Evolutionary conservation across 495 filamentous ascomycete species (phyloP), one percentile per base, ranked within the genome.

Genomic region (Aspergillus sclerotioniger): DNA sequence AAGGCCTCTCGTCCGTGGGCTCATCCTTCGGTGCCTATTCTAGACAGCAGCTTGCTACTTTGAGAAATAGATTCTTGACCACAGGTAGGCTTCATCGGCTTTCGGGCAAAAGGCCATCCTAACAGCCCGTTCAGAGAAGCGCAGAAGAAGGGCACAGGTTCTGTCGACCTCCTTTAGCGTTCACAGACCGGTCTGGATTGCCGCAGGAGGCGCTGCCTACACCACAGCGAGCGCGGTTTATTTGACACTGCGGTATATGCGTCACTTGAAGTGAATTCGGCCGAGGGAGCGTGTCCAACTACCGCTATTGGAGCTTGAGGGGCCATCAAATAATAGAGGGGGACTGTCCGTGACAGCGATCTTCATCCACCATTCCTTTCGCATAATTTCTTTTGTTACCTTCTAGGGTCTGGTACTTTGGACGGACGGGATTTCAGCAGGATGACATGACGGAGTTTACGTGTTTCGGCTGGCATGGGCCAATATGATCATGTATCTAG

Each of bases 101-200:
- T 13, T 19, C n/a, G 29, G 10, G 7, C 10, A 17, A 17, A 12
- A 0, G 8, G 46, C 35, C 45, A 35, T 29, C 32, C 37, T 49
- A 44, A 57, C 47, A 45, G 51, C 50, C 33, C 47, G 3, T 49
- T 49, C 37, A 66, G 61, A 62, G 70, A 74, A 70, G 64, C 69
- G 57, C 54, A 64, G 59, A 61, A 66, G 58, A 63, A 67, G 64
- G 58, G 62, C 56, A 20, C 60, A 71, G 44, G 15, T 77, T 53
- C 61, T 79, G 0, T 64, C 63, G 41, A 75, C 71, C 25, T 79
- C 76, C 7, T 60, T 79, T 17, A 67, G 53, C 33, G 64, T 69
- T 29, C 76, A 79, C 48, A 66, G 69, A 53, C 76, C 76, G 1
- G 75, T 79, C 49, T 79, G 76, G 76, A 35, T 75, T 16, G 67